Evolutionary conservation across 192 early-diverging fungal species (phyloP).

Genomic region (Entomortierella chlamydospora): DNA sequence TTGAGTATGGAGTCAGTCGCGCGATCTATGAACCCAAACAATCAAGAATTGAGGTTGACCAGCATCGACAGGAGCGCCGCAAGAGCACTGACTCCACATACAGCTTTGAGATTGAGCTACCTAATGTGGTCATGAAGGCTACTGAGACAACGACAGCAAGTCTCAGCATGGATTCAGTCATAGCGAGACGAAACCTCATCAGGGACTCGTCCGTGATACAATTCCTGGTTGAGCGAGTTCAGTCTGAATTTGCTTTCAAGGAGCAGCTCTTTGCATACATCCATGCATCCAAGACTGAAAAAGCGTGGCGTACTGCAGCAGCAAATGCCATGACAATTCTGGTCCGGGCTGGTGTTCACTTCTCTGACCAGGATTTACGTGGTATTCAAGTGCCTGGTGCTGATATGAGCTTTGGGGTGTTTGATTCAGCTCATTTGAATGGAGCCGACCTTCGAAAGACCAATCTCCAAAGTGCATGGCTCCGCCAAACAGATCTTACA

Average conservation of each 20-base stretch:
- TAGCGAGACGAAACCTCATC: neutral
- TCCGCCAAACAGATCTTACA: slow-evolving; percentile 7
- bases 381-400: slow-evolving; percentile 5
- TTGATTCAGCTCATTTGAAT: slow-evolving; percentile 12
- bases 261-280: neutral
- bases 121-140: neutral
- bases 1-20: neutral
- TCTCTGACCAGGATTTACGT: slow-evolving; percentile 2
- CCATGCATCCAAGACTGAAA: neutral
- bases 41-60: too few relatives aligned
- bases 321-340: slow-evolving; percentile 9
- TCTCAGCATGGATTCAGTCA: neutral
- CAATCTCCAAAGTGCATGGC: neutral
- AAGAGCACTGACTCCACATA: neutral
- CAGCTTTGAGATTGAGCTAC: neutral
- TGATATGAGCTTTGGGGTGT: slow-evolving; percentile 4
- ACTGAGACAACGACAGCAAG: neutral
- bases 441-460: slow-evolving; percentile 2
- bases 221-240: neutral
- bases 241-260: neutral
- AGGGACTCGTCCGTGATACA: neutral
- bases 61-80: too few relatives aligned
- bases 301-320: neutral
- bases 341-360: neutral
- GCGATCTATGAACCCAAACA: neutral